A percentile compares a stretch with the other conserved stretches of the same genome.
Conservation (phyloP, 2,329 filamentous ascomycete species). For the Cadophora luteo-olivacea region DNA sequence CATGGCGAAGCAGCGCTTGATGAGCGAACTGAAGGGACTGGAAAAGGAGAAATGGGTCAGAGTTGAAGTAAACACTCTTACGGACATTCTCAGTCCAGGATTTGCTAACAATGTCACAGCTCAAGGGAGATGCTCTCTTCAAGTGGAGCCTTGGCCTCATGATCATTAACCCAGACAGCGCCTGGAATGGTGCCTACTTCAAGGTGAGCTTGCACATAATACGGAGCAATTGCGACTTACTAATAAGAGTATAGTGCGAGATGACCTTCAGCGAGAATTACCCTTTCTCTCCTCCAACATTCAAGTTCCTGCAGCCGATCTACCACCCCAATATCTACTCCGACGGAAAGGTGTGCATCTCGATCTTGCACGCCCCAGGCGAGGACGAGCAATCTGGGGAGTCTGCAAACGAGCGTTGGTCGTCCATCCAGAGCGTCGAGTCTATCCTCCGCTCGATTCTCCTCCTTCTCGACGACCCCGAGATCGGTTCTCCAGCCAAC, state of each 20-base stretch:
- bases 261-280: constrained; percentile 91
- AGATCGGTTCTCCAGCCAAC: constrained; percentile 92
- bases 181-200: constrained; percentile 93
- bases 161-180: constrained; percentile 89
- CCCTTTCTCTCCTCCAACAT: constrained; percentile 86
- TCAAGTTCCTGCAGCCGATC: constrained; percentile 81
- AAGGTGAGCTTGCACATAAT: constrained; percentile 54
- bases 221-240: neutral
- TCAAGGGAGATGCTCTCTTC: constrained; percentile 82
- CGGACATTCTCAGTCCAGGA: neutral
- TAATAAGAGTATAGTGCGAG: constrained; percentile 60
- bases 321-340: constrained; percentile 94
- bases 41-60: constrained; percentile 93
- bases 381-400: constrained; percentile 95
- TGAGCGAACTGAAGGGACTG: constrained; percentile 85
- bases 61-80: constrained; percentile 73
- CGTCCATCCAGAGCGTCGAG: constrained; percentile 90
- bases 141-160: constrained; percentile 89
- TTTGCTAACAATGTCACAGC: constrained; percentile 35
- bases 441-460: constrained; percentile 93
- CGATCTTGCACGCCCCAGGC: constrained; percentile 90
- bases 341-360: constrained; percentile 92
- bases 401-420: constrained; percentile 89
- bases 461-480: constrained; percentile 89
- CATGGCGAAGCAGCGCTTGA: constrained; percentile 78